A percentile compares a stretch with the other conserved stretches of the same genome.
Conservation (phyloP, 345 rosid species). For the Lagerstroemia speciosa region DNA sequence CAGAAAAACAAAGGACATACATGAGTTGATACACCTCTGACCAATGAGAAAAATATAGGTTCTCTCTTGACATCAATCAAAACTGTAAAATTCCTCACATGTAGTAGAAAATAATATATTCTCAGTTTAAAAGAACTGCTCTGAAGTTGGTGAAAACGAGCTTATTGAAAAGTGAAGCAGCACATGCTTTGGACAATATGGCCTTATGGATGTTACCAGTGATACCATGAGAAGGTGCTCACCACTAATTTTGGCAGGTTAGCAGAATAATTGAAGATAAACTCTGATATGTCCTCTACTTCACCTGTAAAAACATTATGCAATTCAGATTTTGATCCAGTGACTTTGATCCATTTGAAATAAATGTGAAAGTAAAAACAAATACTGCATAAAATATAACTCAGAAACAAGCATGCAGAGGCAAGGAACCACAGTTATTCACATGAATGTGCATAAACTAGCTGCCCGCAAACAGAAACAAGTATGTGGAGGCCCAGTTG, state of each 20-base stretch:
- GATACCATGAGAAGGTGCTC: conserved; percentile 51
- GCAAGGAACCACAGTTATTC: not conserved
- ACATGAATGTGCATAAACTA: not conserved
- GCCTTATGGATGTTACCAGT: conserved; percentile 32
- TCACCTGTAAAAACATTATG: conserved; percentile 35
- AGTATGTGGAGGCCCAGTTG: not conserved
- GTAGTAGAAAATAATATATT: not conserved
- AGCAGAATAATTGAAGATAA: conserved; percentile 48
- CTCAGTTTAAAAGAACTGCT: not conserved
- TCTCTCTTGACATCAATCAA: not conserved
- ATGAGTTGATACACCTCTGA: not conserved
- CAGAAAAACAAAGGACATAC: not conserved
- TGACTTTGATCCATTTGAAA: not conserved
- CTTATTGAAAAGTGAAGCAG: not conserved
- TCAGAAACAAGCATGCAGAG: not conserved
- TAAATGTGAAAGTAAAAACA: not conserved
- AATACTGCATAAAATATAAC: not conserved
- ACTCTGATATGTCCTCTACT: conserved; percentile 36
- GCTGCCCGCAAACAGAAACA: not conserved
- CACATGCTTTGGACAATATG: not conserved
- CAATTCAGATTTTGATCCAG: not conserved
- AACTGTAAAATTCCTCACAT: not conserved
- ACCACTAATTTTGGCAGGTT: conserved; percentile 58
- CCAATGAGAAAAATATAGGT: not conserved
- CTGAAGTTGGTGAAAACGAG: not conserved